Base-by-base conservation (phyloP, 768 basidiomycete species). In the Pulveroboletus sp. region DNA sequence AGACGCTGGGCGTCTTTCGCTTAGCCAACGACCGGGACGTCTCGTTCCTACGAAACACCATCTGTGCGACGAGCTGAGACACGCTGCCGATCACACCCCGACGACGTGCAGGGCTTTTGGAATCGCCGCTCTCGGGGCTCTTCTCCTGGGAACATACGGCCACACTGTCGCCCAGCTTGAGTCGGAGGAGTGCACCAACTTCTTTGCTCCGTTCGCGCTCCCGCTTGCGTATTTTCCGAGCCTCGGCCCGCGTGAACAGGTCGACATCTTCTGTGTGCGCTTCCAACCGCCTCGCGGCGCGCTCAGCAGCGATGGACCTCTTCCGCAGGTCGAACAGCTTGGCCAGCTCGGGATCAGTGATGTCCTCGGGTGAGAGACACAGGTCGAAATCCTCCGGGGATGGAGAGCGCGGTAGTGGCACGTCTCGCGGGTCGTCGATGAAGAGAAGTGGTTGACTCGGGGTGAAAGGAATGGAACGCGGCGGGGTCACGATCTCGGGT, bases 121-220 rank as follows among this genome's bases (percentile, higher is more conserved):
- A 12, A 9, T 63, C 56, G n/a, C n/a, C n/a, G n/a, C 39, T 44
- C 32, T 63, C 67, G 39, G 61, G 59, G 22, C 56, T 63, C 42
- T 45, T 55, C 47, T 62, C 62, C 47, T 62, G 61, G 5, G 61
- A 57, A 49, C 49, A 55, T 14, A 50, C 51, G 7, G 50, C 37
- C 16, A 68, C 49, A 40, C 56, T 56, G 39, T 68, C 65, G 19
- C 63, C 69, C 53, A 81, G 58, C 66, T 84, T 85, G 53, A 84
- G 61, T 57, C 79, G 71, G 54, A 85, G 64, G 51, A 85, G 68
- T 29, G 77, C 71, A 9, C 75, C 73, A 11, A 84, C 65, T 68
- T 85, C 83, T 53, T 75, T 73, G 20, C 73, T 72, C 34, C 75
- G 68, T 63, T 82, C 83, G 57, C 76, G 76, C 57, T 79, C 77